Evolutionary conservation across 768 basidiomycete species (phyloP), one percentile per base, ranked within the genome.

Genomic region (Boletus vinaceobasis): DNA sequence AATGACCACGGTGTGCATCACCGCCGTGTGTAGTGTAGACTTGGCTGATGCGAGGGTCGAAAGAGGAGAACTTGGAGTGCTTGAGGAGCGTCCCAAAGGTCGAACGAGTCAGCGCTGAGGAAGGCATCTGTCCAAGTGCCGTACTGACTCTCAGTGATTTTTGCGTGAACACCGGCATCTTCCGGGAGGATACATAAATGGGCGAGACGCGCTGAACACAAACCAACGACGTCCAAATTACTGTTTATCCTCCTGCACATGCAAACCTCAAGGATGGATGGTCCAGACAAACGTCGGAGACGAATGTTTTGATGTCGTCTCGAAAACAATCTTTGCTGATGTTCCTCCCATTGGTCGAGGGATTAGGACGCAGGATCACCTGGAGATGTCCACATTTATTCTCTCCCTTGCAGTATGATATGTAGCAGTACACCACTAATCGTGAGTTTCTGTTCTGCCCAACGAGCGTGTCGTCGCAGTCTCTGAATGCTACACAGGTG

Each of bases 231-330:
- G 87, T 86, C 72, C 79, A 86, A 90, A 90, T 91, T 91, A 81
- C 88, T 82, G 75, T 88, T 80, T 76, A 67, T 73, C 79, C 84
- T 79, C 75, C 71, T 69, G 70, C 75, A 62, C 66, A 64, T 52
- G 62, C 63, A 58, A 65, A 63, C 64, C 57, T 61, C 67, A 83
- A 74, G 86, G 80, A 82, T 77, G 79, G 84, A 85, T 73, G 80
- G 88, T 86, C 88, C 88, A 91, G 88, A 91, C 89, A 90, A 86
- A 78, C 81, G 88, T 88, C 86, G 87, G 69, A 90, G 87, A 91
- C 50, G 47, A 70, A 68, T 5, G 14, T 26, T 11, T 7, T 75
- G n/a, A 11, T 53, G 71, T 48, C 64, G 67, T 76, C 87, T 88
- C 87, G 81, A 90, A 92, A 91, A 92, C 90, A 90, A 80, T 91